Evolutionary conservation across 352 stramenopile genomes (phyloP), one percentile per base, ranked within the genome.

Genomic region (Globisporangium mamillatum): DNA sequence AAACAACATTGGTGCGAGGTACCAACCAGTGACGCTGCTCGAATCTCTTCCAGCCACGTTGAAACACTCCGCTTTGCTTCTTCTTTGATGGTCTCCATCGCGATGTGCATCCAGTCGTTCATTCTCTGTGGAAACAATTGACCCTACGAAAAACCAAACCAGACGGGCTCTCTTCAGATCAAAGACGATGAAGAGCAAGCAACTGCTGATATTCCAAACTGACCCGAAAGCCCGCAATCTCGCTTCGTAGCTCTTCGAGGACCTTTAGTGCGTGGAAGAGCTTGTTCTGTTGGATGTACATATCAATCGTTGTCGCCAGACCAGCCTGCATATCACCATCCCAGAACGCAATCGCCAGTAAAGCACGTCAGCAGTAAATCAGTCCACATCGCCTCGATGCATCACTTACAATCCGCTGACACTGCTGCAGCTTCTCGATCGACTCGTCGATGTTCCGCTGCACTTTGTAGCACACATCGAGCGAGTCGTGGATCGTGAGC

Each of bases 381-480:
- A 18, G 25, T 57, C 4, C 55, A 50, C 46, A 24, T 44, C 48
- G 6, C 4, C 3, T 22, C 18, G 24, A 5, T 36, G 16, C 34
- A 34, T 27, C 4, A 67, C 77, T 48, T 67, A 92, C 83, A 60
- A 93, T 93, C 56, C 83, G 80, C 69, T 93, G 86, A 24, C 82
- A 93, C 69, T 93, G 86, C 72, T 90, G 80, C 25, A 93, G 78
- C 60, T 91, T 91, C 65, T 90, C 80, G 32, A 93, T 91, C 20
- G 83, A 92, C 34, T 86, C 81, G 62, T 93, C 86, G 67, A 93
- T 93, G 41, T 90, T 68, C 24, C 81, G 73, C 44, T 90, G 82
- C 29, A 92, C 77, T 20, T 60, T 64, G 61, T 88, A 89, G 60
- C 84, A 92, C 5, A 80, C 74, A 3, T 71, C 77, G 10, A 93